Conservation (phyloP, 2,329 filamentous ascomycete genomes). For the Chaetothyriales sp. region DNA sequence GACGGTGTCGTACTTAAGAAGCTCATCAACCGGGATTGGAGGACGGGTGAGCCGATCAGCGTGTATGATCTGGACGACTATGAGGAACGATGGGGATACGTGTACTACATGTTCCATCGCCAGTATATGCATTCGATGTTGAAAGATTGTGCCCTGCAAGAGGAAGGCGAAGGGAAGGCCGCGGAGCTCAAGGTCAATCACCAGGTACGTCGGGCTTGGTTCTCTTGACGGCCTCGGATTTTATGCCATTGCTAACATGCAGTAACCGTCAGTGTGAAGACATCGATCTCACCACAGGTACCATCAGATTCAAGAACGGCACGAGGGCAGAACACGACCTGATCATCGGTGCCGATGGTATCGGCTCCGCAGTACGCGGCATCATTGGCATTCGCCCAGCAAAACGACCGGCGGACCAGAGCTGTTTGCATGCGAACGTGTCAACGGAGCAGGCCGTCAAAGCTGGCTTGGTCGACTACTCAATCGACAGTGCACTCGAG, state of each 20-base stretch:
- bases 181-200: conserved; percentile 45
- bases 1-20: conserved; percentile 52
- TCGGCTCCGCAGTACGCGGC: conserved; percentile 51
- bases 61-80: conserved; percentile 53
- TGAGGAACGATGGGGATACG: conserved; percentile 50
- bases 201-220: conserved; percentile 25
- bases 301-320: conserved; percentile 43
- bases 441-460: conserved; percentile 45
- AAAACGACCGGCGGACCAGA: conserved; percentile 45
- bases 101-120: conserved; percentile 57
- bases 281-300: conserved; percentile 40
- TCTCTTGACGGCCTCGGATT: background rate
- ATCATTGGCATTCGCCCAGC: conserved; percentile 49
- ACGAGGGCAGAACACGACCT: conserved; percentile 41
- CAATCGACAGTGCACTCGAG: conserved; percentile 46
- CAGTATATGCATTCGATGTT: conserved; percentile 57
- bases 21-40: conserved; percentile 58
- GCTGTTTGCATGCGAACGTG: conserved; percentile 54
- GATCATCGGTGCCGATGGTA: conserved; percentile 52
- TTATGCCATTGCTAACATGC: background rate
- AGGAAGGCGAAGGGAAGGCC: conserved; percentile 40
- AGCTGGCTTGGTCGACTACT: conserved; percentile 51
- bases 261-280: conserved; percentile 28
- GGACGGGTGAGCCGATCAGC: conserved; percentile 51
- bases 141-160: conserved; percentile 43